A percentile compares a stretch with the other conserved stretches of the same genome.
phyloP scores from a whole-genome alignment of 2,329 filamentous ascomycete genomes.

The Capronia americana region DNA sequence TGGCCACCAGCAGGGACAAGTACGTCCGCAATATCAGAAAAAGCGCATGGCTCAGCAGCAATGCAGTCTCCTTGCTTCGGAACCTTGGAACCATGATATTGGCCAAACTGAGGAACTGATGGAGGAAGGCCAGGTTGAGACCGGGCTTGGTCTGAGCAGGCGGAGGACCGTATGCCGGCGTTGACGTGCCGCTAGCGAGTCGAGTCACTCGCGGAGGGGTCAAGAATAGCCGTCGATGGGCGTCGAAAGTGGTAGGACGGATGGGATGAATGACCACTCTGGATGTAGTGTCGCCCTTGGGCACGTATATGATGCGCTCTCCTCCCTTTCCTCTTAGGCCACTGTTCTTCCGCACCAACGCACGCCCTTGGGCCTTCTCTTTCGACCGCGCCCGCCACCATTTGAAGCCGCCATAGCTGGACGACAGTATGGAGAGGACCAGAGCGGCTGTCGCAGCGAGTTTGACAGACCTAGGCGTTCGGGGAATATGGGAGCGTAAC shows the following conservation, averaged over 20 bases:
- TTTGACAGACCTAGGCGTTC: conserved; percentile 72
- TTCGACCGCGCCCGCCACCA: conserved; percentile 76
- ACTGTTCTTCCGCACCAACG: conserved; percentile 87
- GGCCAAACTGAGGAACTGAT: conserved; percentile 93
- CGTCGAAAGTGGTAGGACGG: conserved; percentile 93
- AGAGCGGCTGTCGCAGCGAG: conserved; percentile 79
- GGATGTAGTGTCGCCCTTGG: conserved; percentile 83
- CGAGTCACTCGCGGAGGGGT: conserved; percentile 86
- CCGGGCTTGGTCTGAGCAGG: conserved; percentile 85
- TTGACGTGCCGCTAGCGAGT: conserved; percentile 68
- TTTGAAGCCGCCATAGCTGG: conserved; percentile 77
- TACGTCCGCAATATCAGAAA: conserved; percentile 94
- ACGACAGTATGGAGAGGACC: conserved; percentile 76
- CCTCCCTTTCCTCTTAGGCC: conserved; percentile 94
- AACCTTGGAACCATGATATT: conserved; percentile 98
- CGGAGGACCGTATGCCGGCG: conserved; percentile 72
- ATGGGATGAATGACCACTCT: conserved; percentile 91
- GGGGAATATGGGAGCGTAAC: conserved; percentile 60
- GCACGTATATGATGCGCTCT: conserved; percentile 91
- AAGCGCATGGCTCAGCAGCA: conserved; percentile 84
- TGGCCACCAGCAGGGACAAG: conserved; percentile 87
- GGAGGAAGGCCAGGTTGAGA: conserved; percentile 91
- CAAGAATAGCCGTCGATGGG: conserved; percentile 88
- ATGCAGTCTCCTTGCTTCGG: conserved; percentile 92
- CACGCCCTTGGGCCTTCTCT: conserved; percentile 81